phyloP scores from a whole-genome alignment of 768 basidiomycete species.

The Termitomyces eurrhizus region DNA sequence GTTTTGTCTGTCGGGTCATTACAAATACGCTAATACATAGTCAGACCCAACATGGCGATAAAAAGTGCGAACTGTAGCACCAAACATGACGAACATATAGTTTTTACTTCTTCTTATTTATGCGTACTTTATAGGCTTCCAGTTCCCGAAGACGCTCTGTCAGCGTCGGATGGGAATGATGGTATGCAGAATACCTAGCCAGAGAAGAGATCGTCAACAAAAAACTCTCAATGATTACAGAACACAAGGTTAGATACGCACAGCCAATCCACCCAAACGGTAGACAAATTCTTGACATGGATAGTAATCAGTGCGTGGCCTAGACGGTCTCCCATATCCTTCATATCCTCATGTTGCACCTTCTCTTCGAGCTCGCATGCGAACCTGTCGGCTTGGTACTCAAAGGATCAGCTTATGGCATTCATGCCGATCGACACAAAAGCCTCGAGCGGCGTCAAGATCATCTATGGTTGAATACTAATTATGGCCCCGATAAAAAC shows the following conservation, averaged over 20 bases:
- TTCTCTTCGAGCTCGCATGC: constrained; percentile 67
- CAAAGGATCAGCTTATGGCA: constrained; percentile 78
- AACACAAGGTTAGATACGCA: constrained; percentile 32
- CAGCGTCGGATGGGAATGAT: constrained; percentile 94
- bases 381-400: constrained; percentile 91
- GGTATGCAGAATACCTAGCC: constrained; percentile 84
- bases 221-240: not conserved
- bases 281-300: constrained; percentile 90
- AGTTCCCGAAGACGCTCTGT: constrained; percentile 84
- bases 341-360: constrained; percentile 54
- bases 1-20: not conserved
- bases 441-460: constrained; percentile 76
- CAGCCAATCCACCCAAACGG: constrained; percentile 94
- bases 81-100: not conserved
- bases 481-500: constrained; percentile 2
- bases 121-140: constrained; percentile 55
- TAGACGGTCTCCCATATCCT: constrained; percentile 83
- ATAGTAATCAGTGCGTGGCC: constrained; percentile 79
- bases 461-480: constrained; percentile 47
- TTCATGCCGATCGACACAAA: constrained; percentile 74
- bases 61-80: not conserved
- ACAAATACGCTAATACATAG: not conserved
- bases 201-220: constrained; percentile 5
- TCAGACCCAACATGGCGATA: not conserved
- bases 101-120: constrained; percentile 32